Conservation (phyloP, 441 rosid genomes). For the Gossypium davidsonii region DNA sequence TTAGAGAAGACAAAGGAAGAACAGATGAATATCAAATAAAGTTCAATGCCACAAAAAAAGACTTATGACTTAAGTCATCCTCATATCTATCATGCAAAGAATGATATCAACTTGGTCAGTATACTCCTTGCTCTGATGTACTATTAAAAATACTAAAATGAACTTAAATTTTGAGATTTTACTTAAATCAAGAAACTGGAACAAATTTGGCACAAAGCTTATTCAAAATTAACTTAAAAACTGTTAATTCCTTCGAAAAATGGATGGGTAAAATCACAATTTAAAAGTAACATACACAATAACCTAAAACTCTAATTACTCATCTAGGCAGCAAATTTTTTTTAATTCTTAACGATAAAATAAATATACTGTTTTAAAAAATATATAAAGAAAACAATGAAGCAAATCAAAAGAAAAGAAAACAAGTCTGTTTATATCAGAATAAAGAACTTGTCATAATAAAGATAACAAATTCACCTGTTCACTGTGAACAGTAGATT, state of each 20-base stretch:
- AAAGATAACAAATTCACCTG: conserved; percentile 50
- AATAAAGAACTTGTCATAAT: neutral
- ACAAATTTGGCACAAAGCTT: neutral
- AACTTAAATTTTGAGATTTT: neutral
- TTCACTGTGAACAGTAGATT: conserved; percentile 53
- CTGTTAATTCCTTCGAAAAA: neutral
- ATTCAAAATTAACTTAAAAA: neutral
- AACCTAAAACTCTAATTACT: conserved; percentile 7
- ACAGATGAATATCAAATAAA: conserved; percentile 1
- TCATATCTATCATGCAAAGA: neutral
- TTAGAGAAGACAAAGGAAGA: neutral
- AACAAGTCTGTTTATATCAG: neutral
- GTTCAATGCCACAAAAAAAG: neutral
- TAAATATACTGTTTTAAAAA: neutral
- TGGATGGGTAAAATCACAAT: neutral
- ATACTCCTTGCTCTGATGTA: neutral
- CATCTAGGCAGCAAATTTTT: neutral
- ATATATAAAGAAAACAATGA: neutral
- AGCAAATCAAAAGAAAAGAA: neutral
- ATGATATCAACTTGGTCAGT: neutral
- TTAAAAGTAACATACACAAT: neutral
- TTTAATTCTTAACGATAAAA: neutral
- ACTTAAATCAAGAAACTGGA: neutral
- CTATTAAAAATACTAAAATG: neutral
- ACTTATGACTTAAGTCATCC: neutral